Percentiles rank a stretch among this genome's conserved stretches.
Evolutionary conservation across 768 basidiomycete genomes (phyloP).

Genomic region (Naganishia vaughanmartiniae): DNA sequence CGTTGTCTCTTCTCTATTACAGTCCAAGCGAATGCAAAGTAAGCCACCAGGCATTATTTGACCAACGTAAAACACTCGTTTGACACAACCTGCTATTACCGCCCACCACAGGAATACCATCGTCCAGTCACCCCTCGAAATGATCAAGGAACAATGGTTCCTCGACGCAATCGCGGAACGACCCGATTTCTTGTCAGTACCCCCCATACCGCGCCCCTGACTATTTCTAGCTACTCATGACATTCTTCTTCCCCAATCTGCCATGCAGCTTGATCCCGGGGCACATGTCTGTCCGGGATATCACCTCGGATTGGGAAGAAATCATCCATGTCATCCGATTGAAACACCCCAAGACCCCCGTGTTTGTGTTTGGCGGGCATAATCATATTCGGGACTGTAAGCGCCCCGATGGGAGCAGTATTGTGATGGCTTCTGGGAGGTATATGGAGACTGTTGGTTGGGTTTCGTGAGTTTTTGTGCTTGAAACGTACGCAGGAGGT

Average conservation of each 20-base stretch:
- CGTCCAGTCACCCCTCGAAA: constrained; percentile 67
- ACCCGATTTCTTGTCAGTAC: constrained; percentile 68
- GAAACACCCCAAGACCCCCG: constrained; percentile 71
- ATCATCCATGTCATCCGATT: constrained; percentile 72
- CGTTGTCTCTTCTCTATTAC: not conserved
- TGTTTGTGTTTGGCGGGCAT: constrained; percentile 81
- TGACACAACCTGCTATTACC: too few relatives aligned
- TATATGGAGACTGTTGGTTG: constrained; percentile 88
- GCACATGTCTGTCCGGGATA: constrained; percentile 75
- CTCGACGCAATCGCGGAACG: constrained; percentile 70
- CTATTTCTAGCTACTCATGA: too few relatives aligned
- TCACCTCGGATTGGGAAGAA: constrained; percentile 62
- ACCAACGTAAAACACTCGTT: not conserved
- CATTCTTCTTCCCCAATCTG: not conserved
- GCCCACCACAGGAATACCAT: constrained; percentile 60
- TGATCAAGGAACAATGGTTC: constrained; percentile 84
- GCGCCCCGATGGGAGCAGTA: constrained; percentile 70
- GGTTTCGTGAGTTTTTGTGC: constrained; percentile 50
- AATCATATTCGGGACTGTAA: constrained; percentile 76
- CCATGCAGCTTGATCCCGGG: constrained; percentile 53
- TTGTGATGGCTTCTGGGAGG: constrained; percentile 58
- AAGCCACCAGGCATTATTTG: constrained; percentile 3
- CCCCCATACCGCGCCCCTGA: not conserved
- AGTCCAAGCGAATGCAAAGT: constrained; percentile 56
- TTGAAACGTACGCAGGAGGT: not conserved